These are phyloP conservation scores for Lignosus rhinocerotis DNA, from an alignment of 1,284 basidiomycete species.

Conservation along the genomic window DNA sequence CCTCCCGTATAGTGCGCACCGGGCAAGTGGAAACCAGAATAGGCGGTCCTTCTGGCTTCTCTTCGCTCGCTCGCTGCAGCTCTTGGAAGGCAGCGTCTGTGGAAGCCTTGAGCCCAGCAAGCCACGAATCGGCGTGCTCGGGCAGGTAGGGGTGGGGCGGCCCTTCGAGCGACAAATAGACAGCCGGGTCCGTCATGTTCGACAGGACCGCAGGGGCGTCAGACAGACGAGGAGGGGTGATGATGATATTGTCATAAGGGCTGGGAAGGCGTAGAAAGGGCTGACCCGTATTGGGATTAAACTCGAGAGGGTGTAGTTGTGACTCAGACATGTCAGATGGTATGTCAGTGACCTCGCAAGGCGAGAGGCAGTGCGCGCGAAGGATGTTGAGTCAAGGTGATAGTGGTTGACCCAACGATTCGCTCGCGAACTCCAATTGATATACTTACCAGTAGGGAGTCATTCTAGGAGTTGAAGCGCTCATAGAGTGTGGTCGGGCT, in stretches of 20 bases:
- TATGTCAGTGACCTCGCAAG: not conserved
- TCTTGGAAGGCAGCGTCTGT: constrained; percentile 40
- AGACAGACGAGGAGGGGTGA: constrained; percentile 54
- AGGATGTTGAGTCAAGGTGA: not conserved
- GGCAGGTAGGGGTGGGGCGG: constrained; percentile 54
- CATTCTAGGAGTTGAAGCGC: not conserved
- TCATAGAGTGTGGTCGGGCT: not conserved
- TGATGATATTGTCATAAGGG: constrained; percentile 53
- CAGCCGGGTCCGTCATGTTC: constrained; percentile 50
- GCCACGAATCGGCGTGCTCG: constrained; percentile 41
- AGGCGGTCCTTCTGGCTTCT: constrained; percentile 29
- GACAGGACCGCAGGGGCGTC: constrained; percentile 41
- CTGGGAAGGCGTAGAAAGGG: constrained; percentile 31
- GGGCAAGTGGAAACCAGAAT: constrained; percentile 42
- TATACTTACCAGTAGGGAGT: not conserved
- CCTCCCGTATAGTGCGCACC: constrained; percentile 46
- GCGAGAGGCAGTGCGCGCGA: not conserved
- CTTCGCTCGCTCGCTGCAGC: constrained; percentile 31
- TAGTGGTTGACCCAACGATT: not conserved
- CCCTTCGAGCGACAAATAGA: constrained; percentile 46
- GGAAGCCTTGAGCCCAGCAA: constrained; percentile 23
- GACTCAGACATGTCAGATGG: constrained; percentile 9
- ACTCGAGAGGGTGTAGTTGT: constrained; percentile 25
- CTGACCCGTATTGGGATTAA: constrained; percentile 28
- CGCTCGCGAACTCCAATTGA: not conserved